A percentile compares a stretch with the other conserved stretches of the same genome.
Conservation (phyloP, 2,329 filamentous ascomycete genomes). For the Cercospora zeae-maydis region DNA sequence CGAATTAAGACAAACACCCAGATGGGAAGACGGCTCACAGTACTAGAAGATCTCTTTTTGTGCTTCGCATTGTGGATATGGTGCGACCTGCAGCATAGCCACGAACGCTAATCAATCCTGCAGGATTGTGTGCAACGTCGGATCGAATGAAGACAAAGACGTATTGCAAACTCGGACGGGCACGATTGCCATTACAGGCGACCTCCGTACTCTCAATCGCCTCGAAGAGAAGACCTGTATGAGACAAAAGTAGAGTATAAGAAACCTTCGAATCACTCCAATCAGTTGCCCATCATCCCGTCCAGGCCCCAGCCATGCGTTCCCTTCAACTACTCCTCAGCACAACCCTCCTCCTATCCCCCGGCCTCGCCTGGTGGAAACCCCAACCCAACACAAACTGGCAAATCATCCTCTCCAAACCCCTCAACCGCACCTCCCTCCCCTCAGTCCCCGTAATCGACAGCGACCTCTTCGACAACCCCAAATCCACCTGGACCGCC, state of each 20-base stretch:
- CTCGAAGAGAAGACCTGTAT: neutral
- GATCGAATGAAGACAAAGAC: neutral
- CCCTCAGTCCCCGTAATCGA: conserved; percentile 10
- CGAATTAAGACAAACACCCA: neutral
- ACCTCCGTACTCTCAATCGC: neutral
- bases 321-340: neutral
- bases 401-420: conserved; percentile 8
- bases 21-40: too few species aligned
- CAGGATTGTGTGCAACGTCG: neutral
- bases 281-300: neutral
- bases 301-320: neutral
- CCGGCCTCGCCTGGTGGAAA: neutral
- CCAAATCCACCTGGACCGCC: neutral
- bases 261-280: neutral
- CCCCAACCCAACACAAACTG: neutral
- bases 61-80: neutral
- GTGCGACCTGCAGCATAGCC: neutral
- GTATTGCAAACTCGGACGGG: neutral
- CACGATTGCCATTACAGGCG: neutral
- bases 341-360: neutral
- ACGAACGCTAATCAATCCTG: neutral
- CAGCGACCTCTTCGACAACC: conserved; percentile 14
- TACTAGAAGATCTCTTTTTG: neutral
- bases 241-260: neutral
- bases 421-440: neutral